Evolutionary conservation across 2,329 filamentous ascomycete genomes (phyloP).

Genomic region (Falciphora oryzae): DNA sequence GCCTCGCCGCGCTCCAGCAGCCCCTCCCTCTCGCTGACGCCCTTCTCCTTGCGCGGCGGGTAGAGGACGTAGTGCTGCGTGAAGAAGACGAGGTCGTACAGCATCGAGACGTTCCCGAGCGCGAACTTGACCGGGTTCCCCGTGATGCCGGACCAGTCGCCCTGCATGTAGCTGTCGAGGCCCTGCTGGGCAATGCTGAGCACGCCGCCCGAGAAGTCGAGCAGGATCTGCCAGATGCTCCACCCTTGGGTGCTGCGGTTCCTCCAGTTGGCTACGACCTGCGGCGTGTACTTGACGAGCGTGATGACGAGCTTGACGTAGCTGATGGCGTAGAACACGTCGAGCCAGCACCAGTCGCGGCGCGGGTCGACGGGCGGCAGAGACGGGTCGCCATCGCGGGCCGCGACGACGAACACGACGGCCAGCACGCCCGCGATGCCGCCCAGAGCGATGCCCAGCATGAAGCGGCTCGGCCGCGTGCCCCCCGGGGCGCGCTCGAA

Average conservation of each 20-base stretch:
- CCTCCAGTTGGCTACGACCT: slow-evolving; percentile 75
- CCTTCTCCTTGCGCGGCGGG: slow-evolving; percentile 25
- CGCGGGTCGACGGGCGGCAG: slow-evolving; percentile 33
- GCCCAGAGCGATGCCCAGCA: slow-evolving; percentile 65
- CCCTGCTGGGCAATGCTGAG: slow-evolving; percentile 76
- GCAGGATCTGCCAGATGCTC: slow-evolving; percentile 76
- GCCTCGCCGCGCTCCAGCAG: slow-evolving; percentile 28
- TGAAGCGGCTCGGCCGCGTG: slow-evolving; percentile 52
- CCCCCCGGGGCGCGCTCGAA: slow-evolving; percentile 41
- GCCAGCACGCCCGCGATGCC: slow-evolving; percentile 55
- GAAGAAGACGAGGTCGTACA: slow-evolving; percentile 85
- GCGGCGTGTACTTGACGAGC: slow-evolving; percentile 87
- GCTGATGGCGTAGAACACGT: slow-evolving; percentile 63
- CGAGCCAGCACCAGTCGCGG: slow-evolving; percentile 54
- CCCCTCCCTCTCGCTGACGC: slow-evolving; percentile 21
- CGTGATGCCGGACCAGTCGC: slow-evolving; percentile 84
- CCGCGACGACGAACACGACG: slow-evolving; percentile 41
- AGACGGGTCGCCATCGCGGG: slow-evolving; percentile 26
- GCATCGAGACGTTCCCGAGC: slow-evolving; percentile 76
- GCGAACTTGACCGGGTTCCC: slow-evolving; percentile 90
- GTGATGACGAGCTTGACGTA: slow-evolving; percentile 89
- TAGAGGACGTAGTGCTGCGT: slow-evolving; percentile 85
- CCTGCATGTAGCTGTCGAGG: slow-evolving; percentile 78
- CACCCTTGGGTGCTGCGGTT: slow-evolving; percentile 83
- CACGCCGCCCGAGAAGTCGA: slow-evolving; percentile 77